These are phyloP conservation scores for Nymphaea thermarum DNA, from an alignment of 164 flowering plant genomes.

Conservation along the genomic window DNA sequence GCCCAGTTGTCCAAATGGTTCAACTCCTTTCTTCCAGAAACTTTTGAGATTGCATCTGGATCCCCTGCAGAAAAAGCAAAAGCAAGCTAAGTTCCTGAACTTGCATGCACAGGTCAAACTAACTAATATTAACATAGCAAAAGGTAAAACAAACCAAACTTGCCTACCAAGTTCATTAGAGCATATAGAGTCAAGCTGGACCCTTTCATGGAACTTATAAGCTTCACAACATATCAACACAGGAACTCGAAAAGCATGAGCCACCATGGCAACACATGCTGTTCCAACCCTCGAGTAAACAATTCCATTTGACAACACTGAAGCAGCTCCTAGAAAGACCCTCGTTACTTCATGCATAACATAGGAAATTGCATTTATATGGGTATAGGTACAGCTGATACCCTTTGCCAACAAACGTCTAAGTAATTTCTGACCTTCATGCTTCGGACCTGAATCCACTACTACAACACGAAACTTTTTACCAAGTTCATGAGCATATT, in stretches of 20 bases:
- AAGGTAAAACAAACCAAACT: not conserved
- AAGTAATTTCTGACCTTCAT: slow-evolving; percentile 69
- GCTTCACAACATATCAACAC: slow-evolving; percentile 91
- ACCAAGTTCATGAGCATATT: slow-evolving; percentile 80
- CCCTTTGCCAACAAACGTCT: slow-evolving; percentile 73
- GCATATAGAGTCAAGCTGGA: slow-evolving; percentile 95
- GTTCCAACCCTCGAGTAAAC: slow-evolving; percentile 94
- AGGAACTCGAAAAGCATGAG: slow-evolving; percentile 79
- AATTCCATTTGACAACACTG: slow-evolving; percentile 83
- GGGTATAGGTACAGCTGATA: slow-evolving; percentile 71
- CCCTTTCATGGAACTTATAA: slow-evolving; percentile 89
- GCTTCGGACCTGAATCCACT: slow-evolving; percentile 91
- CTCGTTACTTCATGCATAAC: slow-evolving; percentile 88
- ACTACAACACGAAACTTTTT: slow-evolving; percentile 77
- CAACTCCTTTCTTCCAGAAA: slow-evolving; percentile 54
- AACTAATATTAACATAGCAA: not conserved
- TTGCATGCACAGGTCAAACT: not conserved
- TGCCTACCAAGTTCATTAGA: slow-evolving; percentile 79
- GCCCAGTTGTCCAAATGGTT: slow-evolving; percentile 39
- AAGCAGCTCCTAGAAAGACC: slow-evolving; percentile 80
- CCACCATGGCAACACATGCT: slow-evolving; percentile 92
- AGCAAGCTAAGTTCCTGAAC: not conserved
- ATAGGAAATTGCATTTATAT: slow-evolving; percentile 82
- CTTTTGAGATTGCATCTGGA: slow-evolving; percentile 64
- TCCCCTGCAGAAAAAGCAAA: slow-evolving; percentile 38